Base-by-base conservation (phyloP, 225 moss, liverwort and hornwort genomes). In the Climacium dendroides region DNA sequence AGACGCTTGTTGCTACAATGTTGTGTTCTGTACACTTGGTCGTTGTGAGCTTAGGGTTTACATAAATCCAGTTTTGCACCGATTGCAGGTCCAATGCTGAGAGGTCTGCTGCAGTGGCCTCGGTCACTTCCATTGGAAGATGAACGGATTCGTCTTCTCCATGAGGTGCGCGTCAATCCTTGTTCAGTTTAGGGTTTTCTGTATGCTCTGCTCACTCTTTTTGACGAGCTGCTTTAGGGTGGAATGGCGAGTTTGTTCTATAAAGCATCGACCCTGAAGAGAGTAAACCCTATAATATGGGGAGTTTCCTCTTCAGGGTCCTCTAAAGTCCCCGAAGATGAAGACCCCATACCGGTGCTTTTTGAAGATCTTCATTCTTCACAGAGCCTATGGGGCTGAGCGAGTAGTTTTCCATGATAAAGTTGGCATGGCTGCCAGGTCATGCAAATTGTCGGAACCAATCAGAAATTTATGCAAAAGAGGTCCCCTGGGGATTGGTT, bases 111-210 rank as follows among this genome's bases (percentile, higher is more conserved):
- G 53, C 93, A 93, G 70, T 99, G 98, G 98, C 95, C 97, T 75
- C 92, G 96, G 29, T 89, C 91, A 28, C 95, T 99, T 90, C 98
- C 97, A 19, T 88, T 99, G 74, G 97, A 99, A 90, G 96, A 96
- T 83, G 98, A 99, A 85, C 96, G 98, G 32, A 94, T 93, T 88
- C 97, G 97, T 81, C 90, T 99, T 57, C 90, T 99, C 79, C 90
- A 95, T 86, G 98, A 99, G 94, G 97, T 97, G 83, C 39, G 45
- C 70, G 20, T 53, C 75, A 26, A 70, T 50, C 47, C 50, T 65
- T 62, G 25, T 74, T 66, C 35, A 39, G 34, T 84, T 70, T 61
- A 87, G 66, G 48, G 47, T 64, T n/a, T n/a, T 58, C 19, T 60
- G 19, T 60, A 41, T 54, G 48, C 63, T 66, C 54, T 70, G 61